Base-by-base conservation (phyloP, 345 rosid genomes). In the Moringa oleifera region DNA sequence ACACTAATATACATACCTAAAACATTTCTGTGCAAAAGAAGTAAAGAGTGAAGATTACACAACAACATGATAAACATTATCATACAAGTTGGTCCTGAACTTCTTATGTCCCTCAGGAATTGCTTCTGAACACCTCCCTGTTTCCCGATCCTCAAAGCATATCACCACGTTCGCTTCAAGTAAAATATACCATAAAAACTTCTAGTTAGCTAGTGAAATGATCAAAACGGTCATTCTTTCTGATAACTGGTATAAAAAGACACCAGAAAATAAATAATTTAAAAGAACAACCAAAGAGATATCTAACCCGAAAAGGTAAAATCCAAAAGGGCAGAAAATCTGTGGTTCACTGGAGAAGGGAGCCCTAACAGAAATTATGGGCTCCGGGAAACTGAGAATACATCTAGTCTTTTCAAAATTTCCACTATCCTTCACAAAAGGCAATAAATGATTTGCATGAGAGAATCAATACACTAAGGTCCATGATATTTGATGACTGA, bases 141-240 rank as follows among this genome's bases (percentile, higher is more conserved):
- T 81, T 56, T 77, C 80, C 65, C 60, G 69, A 75, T 92, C 98
- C 76, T 92, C 93, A 74, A 84, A 84, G 78, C 97, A 89, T 75
- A 92, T 68, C 74, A 92, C 98, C 95, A 92, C 85, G 80, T 92
- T 92, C 73, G 87, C 98, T 91, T 54, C 69, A 71, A 69, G 55
- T 55, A 72, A 73, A 51, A 66, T 55, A 71, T 59, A 41, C 71
- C 13, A 46, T 47, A 68, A 59, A 7, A 22, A 51, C 66, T 53
- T 55, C 57, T 16, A 67, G 63, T 55, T 61, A 62, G 66, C 58
- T 61, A 62, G 66, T 56, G 53, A 41, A 65, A 56, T 25, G 61
- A 4, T 55, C 28, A 8, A 61, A 55, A 66, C 58, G 59, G 71
- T 23, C 51, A 55, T 50, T 33, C 53, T 67, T 53, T 22, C n/a